phyloP scores from a whole-genome alignment of 768 basidiomycete genomes.

The Phaeotremella skinneri region DNA sequence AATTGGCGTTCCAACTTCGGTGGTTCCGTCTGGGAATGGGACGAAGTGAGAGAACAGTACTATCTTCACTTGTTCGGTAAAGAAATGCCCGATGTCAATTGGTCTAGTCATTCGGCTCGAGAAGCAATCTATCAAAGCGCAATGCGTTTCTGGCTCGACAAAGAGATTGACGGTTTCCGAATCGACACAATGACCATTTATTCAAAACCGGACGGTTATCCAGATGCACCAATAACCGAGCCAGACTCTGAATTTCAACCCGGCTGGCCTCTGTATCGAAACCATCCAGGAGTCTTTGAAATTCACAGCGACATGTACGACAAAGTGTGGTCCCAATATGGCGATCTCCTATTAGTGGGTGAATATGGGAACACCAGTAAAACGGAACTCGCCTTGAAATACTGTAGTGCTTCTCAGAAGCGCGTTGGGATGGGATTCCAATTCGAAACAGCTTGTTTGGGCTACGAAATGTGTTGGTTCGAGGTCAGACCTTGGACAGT shows the following conservation, averaged over 20 bases:
- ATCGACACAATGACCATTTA: conserved; percentile 52
- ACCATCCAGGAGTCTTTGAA: neutral
- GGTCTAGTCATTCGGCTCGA: conserved; percentile 63
- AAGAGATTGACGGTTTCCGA: conserved; percentile 74
- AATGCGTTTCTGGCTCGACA: conserved; percentile 69
- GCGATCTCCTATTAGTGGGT: neutral
- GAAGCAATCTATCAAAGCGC: conserved; percentile 55
- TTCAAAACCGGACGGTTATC: conserved; percentile 62
- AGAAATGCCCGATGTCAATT: conserved; percentile 74
- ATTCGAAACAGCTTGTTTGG: too few species aligned
- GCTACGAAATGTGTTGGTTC: too few species aligned
- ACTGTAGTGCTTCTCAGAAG: too few species aligned
- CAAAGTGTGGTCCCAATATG: too few species aligned
- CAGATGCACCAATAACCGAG: conserved; percentile 63
- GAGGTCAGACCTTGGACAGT: conserved; percentile 9
- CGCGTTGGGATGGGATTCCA: conserved; percentile 14
- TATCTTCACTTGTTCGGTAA: conserved; percentile 66
- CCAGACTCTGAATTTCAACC: conserved; percentile 45
- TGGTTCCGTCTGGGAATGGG: conserved; percentile 66
- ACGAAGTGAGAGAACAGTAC: conserved; percentile 64
- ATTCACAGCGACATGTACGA: neutral
- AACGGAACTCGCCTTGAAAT: neutral
- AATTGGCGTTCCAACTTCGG: conserved; percentile 70
- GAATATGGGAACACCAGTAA: neutral
- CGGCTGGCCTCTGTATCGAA: neutral